Evolutionary conservation across 2,329 filamentous ascomycete species (phyloP).

Genomic region (Trichophyton rubrum): DNA sequence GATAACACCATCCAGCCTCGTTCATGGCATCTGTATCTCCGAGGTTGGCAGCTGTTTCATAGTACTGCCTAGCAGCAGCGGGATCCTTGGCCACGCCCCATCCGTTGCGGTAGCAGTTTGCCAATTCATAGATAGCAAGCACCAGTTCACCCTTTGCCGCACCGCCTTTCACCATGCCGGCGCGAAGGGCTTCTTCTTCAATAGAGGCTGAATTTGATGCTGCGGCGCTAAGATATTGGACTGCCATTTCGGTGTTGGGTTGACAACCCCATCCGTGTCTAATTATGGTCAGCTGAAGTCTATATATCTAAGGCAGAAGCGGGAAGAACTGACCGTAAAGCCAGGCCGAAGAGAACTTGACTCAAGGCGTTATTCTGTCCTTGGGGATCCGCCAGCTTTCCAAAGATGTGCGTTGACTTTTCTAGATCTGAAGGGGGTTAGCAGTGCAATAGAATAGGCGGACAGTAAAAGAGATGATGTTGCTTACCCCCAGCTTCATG

Average conservation of each 20-base stretch:
- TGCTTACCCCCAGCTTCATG: constrained; percentile 62
- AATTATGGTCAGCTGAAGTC: not conserved
- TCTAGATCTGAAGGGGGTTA: constrained; percentile 44
- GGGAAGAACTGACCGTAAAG: constrained; percentile 53
- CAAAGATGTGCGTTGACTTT: constrained; percentile 74
- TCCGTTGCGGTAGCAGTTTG: constrained; percentile 67
- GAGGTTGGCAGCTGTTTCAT: constrained; percentile 92
- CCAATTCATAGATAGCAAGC: constrained; percentile 86
- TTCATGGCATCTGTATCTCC: constrained; percentile 98
- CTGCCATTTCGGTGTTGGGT: constrained; percentile 57
- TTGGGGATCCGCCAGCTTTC: constrained; percentile 64
- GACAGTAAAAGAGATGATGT: too few relatives aligned
- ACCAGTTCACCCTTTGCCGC: constrained; percentile 92
- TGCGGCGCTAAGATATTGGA: constrained; percentile 75
- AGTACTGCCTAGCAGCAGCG: constrained; percentile 77
- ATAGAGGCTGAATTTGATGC: constrained; percentile 81
- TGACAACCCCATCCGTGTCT: constrained; percentile 89
- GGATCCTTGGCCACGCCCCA: constrained; percentile 86
- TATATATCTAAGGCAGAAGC: too few relatives aligned
- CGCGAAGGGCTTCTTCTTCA: constrained; percentile 70
- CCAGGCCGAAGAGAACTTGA: constrained; percentile 90
- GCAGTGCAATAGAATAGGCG: too few relatives aligned
- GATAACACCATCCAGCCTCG: constrained; percentile 88
- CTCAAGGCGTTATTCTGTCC: constrained; percentile 86
- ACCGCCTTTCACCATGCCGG: constrained; percentile 84